These are phyloP conservation scores for Ophiostoma montium DNA, from an alignment of 2,329 filamentous ascomycete genomes.

Conservation along the genomic window DNA sequence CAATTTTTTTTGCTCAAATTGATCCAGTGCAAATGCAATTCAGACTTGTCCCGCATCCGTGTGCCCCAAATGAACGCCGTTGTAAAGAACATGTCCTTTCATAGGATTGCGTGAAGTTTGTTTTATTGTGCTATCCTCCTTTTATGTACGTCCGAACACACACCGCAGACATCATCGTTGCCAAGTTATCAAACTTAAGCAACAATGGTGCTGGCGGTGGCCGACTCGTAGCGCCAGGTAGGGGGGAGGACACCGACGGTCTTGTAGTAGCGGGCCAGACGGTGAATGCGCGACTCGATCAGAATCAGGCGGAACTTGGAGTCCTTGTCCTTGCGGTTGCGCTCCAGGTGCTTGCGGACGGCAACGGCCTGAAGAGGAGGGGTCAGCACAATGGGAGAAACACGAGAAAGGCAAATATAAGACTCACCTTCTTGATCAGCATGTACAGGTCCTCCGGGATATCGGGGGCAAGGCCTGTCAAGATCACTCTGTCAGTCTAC, in stretches of 20 bases:
- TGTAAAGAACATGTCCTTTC: neutral
- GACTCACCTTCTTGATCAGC: slow-evolving; percentile 95
- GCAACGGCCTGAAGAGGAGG: slow-evolving; percentile 66
- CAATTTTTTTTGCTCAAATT: slow-evolving; percentile 2
- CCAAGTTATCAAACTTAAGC: slow-evolving; percentile 39
- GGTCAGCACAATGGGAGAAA: neutral
- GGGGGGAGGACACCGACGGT: slow-evolving; percentile 72
- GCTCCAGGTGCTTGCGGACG: slow-evolving; percentile 99
- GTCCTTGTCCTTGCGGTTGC: slow-evolving; percentile 99
- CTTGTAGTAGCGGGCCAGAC: slow-evolving; percentile 94
- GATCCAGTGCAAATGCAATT: neutral
- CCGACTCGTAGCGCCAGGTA: slow-evolving; percentile 98
- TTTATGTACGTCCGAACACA: neutral
- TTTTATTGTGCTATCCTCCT: slow-evolving; percentile 1
- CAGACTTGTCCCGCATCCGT: slow-evolving; percentile 1
- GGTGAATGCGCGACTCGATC: slow-evolving; percentile 99
- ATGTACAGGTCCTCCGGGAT: slow-evolving; percentile 99
- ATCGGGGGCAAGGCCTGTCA: slow-evolving; percentile 90
- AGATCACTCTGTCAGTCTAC: slow-evolving; percentile 82
- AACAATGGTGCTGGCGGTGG: slow-evolving; percentile 88
- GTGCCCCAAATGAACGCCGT: slow-evolving; percentile 2
- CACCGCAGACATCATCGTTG: slow-evolving; percentile 12
- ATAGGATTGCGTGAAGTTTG: neutral
- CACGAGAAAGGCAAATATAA: neutral
- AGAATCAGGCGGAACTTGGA: slow-evolving; percentile 99